A percentile compares a stretch with the other conserved stretches of the same genome.
Conservation (phyloP, 306 rosid genomes). For the Malus domestica region ASM211411v1 NC_041799.1:28954001-28954500, state of each 20-base stretch:
- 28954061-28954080: not conserved
- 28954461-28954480: constrained; percentile 43
- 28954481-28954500: constrained; percentile 29
- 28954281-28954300: constrained; percentile 12
- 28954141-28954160: constrained; percentile 16
- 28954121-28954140: constrained; percentile 29
- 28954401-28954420: constrained; percentile 50
- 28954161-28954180: constrained; percentile 3
- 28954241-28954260: constrained; percentile 21
- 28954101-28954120: not conserved
- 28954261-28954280: constrained; percentile 37
- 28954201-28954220: constrained; percentile 26
- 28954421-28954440: constrained; percentile 53
- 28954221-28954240: constrained; percentile 16
- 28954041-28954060: not conserved
- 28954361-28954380: constrained; percentile 30
- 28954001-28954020: not conserved
- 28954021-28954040: not conserved
- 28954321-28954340: constrained; percentile 20
- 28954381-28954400: constrained; percentile 47
- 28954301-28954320: constrained; percentile 32
- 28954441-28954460: constrained; percentile 50
- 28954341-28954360: constrained; percentile 40
- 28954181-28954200: not conserved
- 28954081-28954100: not conserved